phyloP scores from a whole-genome alignment of 208 protist species.

The Trypanosoma lewisi region DNA sequence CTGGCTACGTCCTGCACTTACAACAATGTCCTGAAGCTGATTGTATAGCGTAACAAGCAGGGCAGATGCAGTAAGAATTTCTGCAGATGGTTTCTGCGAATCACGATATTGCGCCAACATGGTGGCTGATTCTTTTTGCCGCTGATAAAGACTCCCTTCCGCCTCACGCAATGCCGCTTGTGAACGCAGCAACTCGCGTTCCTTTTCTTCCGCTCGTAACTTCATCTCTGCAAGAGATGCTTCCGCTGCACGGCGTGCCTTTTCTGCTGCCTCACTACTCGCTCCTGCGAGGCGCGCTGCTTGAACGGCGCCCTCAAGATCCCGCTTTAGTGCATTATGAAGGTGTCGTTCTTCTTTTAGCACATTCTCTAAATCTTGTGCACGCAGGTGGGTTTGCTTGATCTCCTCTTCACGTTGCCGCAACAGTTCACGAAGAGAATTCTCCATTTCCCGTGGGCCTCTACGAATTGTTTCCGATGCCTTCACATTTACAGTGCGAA shows the following conservation, averaged over 20 bases:
- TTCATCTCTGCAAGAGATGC: not conserved
- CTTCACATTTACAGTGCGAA: not conserved
- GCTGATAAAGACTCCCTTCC: not conserved
- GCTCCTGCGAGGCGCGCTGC: constrained; percentile 7
- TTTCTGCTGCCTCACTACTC: constrained; percentile 18
- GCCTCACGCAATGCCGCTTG: constrained; percentile 16
- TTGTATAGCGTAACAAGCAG: constrained; percentile 18
- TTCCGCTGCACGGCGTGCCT: constrained; percentile 17
- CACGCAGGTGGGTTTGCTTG: not conserved
- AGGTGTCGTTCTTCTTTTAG: constrained; percentile 19
- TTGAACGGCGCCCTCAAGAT: constrained; percentile 7
- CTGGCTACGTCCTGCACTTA: not conserved
- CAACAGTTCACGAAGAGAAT: constrained; percentile 20
- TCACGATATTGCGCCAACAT: not conserved
- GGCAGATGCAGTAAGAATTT: constrained; percentile 9
- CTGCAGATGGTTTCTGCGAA: constrained; percentile 6
- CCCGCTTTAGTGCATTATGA: constrained; percentile 16
- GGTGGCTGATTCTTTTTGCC: not conserved
- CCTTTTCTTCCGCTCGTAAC: constrained; percentile 1
- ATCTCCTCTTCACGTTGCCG: not conserved
- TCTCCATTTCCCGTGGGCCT: constrained; percentile 23
- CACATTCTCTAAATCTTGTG: constrained; percentile 1
- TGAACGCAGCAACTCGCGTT: constrained; percentile 10
- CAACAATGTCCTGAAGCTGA: constrained; percentile 13
- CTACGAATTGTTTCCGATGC: not conserved